phyloP scores from a whole-genome alignment of 2,329 filamentous ascomycete species.

The Verticillium alfalfae region DNA sequence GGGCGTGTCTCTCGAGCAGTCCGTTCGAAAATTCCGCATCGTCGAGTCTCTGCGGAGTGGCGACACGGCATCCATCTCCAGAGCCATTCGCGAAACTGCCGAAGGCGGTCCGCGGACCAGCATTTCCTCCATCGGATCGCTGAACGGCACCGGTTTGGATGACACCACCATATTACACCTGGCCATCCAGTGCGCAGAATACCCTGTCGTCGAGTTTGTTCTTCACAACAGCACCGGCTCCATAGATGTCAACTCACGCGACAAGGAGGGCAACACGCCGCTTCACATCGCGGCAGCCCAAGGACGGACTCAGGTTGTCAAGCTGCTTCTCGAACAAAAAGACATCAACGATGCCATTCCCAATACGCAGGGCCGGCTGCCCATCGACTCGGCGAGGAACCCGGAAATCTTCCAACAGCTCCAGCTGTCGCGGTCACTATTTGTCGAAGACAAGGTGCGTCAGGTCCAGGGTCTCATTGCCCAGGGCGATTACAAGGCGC shows the following conservation, averaged over 20 bases:
- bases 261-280: constrained; percentile 91
- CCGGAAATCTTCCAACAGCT: constrained; percentile 95
- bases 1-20: constrained; percentile 72
- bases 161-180: constrained; percentile 90
- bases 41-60: constrained; percentile 90
- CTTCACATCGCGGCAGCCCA: constrained; percentile 83
- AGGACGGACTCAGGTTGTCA: constrained; percentile 74
- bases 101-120: constrained; percentile 48
- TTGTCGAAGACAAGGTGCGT: constrained; percentile 78
- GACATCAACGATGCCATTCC: constrained; percentile 82
- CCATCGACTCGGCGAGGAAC: constrained; percentile 83
- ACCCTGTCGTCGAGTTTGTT: constrained; percentile 90
- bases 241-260: constrained; percentile 82
- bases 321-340: constrained; percentile 74
- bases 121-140: constrained; percentile 46
- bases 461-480: constrained; percentile 77
- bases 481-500: constrained; percentile 65
- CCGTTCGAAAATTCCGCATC: constrained; percentile 86
- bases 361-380: constrained; percentile 79
- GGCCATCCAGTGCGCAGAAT: constrained; percentile 91
- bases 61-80: constrained; percentile 85
- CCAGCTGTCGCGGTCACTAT: constrained; percentile 83
- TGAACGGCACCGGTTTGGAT: constrained; percentile 47
- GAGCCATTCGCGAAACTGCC: constrained; percentile 67
- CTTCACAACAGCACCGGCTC: constrained; percentile 63